phyloP scores from a whole-genome alignment of 225 moss, liverwort and hornwort species.

The Bryum argenteum region DNA sequence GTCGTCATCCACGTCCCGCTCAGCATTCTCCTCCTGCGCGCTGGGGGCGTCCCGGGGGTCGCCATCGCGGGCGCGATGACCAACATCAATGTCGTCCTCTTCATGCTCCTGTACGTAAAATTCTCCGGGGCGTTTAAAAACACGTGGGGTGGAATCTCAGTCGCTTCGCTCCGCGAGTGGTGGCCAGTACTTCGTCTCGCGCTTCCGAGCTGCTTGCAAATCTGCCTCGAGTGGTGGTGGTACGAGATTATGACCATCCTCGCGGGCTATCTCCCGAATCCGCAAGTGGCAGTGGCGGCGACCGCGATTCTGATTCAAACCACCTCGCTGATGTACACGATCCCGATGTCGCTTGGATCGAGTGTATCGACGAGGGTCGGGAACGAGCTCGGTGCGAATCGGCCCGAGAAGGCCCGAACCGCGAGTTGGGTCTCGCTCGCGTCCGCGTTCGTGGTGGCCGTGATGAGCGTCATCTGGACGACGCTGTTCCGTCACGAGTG shows the following conservation, averaged over 20 bases:
- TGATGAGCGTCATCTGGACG: constrained; percentile 75
- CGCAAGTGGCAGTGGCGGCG: constrained; percentile 87
- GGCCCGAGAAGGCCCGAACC: constrained; percentile 71
- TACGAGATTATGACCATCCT: constrained; percentile 94
- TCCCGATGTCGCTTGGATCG: constrained; percentile 82
- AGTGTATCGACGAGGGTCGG: constrained; percentile 92
- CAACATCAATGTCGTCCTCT: constrained; percentile 80
- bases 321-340: constrained; percentile 87
- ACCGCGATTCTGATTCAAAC: constrained; percentile 94
- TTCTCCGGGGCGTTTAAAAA: constrained; percentile 71
- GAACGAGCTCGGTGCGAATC: constrained; percentile 88
- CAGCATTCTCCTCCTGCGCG: constrained; percentile 65
- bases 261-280: constrained; percentile 74
- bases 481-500: constrained; percentile 75
- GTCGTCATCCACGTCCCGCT: constrained; percentile 78
- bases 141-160: constrained; percentile 73
- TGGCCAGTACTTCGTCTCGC: constrained; percentile 78
- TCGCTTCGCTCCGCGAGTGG: constrained; percentile 66
- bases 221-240: constrained; percentile 99
- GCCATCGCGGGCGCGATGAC: constrained; percentile 89
- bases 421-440: constrained; percentile 75
- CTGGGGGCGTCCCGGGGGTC: constrained; percentile 68
- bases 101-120: constrained; percentile 67
- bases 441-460: constrained; percentile 66
- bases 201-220: constrained; percentile 81